Evolutionary conservation across 805 yeast species (phyloP), one percentile per base, ranked within the genome.

Genomic region (Clavispora santaluciae): DNA sequence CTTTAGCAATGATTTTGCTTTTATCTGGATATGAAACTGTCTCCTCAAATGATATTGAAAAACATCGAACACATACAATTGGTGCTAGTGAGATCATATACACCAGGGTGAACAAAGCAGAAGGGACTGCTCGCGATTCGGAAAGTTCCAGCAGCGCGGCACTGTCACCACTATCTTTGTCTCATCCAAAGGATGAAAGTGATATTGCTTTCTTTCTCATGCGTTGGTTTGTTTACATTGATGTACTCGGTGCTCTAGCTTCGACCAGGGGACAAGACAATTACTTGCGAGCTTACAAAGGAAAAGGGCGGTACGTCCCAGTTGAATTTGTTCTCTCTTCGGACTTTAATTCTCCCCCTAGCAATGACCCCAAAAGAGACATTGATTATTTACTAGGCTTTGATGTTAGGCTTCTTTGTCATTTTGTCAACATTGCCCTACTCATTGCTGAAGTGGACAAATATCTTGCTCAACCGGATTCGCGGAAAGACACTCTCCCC

Each of bases 181-280:
- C 31, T 15, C 16, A 3, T 3, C 20, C 18, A 11, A 16, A 16
- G 17, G 49, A 54, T 7, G 72, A 68, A 38, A 51, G 64, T 36
- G 72, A 72, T 45, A 64, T 76, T 11, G 59, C 77, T 0, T 78
- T 64, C 45, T 84, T 84, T 49, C 62, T 84, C 34, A 65, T 75
- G 47, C 61, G 89, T 38, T 81, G 88, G 86, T 83, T 79, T 54
- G 80, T 79, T 0, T 84, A 81, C 52, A 61, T 81, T 24, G 88
- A 82, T 51, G 75, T 81, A 3, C 66, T 83, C 16, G 83, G 86
- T 0, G 72, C 78, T 1, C 61, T 84, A 18, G 76, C 86, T 1
- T 72, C 86, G 0, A 72, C 84, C 3, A 59, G 56, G 17, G 51
- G 60, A 38, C 37, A 70, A 6, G 55, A 59, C 29, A 63, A 61